Evolutionary conservation across 495 filamentous ascomycete species (phyloP).

Genomic region (Penicillium antarcticum): DNA sequence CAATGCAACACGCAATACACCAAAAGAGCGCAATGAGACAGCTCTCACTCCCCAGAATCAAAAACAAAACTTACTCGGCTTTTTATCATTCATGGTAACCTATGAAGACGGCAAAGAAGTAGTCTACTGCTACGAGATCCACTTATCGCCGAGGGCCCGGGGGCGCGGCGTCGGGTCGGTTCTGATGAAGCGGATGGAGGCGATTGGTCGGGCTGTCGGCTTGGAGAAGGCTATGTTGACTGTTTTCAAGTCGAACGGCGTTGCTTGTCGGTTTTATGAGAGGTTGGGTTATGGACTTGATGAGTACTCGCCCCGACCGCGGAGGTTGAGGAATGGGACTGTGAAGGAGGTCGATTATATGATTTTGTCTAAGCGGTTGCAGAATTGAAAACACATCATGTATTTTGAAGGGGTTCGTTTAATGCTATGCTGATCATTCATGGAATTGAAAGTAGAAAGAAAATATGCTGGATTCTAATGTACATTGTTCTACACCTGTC

Average conservation of each 20-base stretch:
- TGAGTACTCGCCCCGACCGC: slow-evolving; percentile 60
- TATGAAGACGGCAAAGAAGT: slow-evolving; percentile 73
- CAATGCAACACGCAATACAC: too few species aligned
- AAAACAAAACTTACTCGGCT: slow-evolving; percentile 48
- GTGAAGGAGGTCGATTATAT: slow-evolving; percentile 63
- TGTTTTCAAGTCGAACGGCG: slow-evolving; percentile 66
- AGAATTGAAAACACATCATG: slow-evolving; percentile 2
- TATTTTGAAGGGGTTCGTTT: neutral
- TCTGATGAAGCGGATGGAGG: slow-evolving; percentile 42
- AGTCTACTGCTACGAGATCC: slow-evolving; percentile 87
- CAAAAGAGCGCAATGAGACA: neutral
- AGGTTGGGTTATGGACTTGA: slow-evolving; percentile 65
- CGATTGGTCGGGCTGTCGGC: slow-evolving; percentile 38
- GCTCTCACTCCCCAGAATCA: neutral
- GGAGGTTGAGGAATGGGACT: slow-evolving; percentile 61
- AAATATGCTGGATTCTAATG: slow-evolving; percentile 4
- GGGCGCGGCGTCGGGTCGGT: slow-evolving; percentile 38
- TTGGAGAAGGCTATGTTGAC: slow-evolving; percentile 82
- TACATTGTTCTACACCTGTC: slow-evolving; percentile 63
- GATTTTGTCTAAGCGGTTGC: slow-evolving; percentile 64
- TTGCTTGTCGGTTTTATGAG: slow-evolving; percentile 63
- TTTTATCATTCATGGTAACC: slow-evolving; percentile 79
- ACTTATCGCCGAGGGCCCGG: slow-evolving; percentile 56
- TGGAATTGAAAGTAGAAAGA: neutral
- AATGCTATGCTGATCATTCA: neutral